Conservation (phyloP, 75 land plant genomes). For the Sequoia sempervirens region DNA sequence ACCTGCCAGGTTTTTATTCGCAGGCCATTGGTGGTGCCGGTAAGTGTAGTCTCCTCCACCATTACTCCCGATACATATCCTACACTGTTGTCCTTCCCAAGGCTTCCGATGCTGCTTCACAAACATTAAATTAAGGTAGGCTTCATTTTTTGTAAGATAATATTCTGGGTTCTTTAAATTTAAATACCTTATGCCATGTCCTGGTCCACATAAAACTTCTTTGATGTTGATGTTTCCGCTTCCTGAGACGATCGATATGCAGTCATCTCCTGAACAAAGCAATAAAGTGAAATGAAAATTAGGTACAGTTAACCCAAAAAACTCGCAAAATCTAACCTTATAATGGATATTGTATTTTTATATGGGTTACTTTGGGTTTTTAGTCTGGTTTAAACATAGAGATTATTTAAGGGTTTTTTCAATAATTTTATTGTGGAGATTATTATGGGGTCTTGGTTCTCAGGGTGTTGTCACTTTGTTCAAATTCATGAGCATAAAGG, state of each 20-base stretch:
- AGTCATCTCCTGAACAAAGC: conserved; percentile 72
- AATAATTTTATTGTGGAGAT: no score
- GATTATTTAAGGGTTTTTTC: no score
- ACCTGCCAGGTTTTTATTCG: conserved; percentile 98
- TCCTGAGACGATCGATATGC: conserved; percentile 80
- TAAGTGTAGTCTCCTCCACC: conserved; percentile 47
- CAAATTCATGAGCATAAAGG: no score
- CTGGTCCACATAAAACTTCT: conserved; percentile 73
- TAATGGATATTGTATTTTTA: no score
- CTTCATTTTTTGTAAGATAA: no score
- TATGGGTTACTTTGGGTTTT: no score
- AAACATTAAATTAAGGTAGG: neutral
- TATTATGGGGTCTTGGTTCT: no score
- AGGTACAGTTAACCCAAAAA: neutral
- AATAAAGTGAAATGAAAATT: neutral
- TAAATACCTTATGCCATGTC: conserved; percentile 89
- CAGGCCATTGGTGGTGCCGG: conserved; percentile 70
- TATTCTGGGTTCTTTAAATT: neutral
- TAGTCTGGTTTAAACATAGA: no score
- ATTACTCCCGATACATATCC: conserved; percentile 55
- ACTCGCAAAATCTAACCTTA: neutral
- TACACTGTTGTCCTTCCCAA: conserved; percentile 64
- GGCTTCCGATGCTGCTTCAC: conserved; percentile 74
- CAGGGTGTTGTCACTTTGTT: no score
- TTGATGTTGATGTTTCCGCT: conserved; percentile 44